These are phyloP conservation scores for Microdochium nivale DNA, from an alignment of 2,329 filamentous ascomycete genomes.

Conservation along the genomic window DNA sequence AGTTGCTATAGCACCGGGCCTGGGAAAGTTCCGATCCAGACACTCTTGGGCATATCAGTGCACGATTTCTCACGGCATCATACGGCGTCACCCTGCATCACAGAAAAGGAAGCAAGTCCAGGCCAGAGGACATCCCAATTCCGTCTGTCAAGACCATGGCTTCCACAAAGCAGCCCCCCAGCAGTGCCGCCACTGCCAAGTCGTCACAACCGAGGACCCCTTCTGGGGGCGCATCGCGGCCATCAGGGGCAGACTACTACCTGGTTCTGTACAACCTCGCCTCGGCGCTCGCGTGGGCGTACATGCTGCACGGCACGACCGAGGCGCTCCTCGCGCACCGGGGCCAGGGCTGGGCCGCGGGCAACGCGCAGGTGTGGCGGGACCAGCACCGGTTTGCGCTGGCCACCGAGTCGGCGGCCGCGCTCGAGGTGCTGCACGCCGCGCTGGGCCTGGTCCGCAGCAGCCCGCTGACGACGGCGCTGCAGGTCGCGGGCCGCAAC, in stretches of 20 bases:
- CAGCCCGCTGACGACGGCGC: slow-evolving; percentile 52
- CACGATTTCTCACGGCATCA: too few relatives aligned
- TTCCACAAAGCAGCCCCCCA: not conserved
- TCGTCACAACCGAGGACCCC: not conserved
- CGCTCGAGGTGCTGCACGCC: slow-evolving; percentile 54
- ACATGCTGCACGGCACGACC: slow-evolving; percentile 2
- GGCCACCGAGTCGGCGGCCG: slow-evolving; percentile 41
- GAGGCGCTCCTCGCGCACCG: not conserved
- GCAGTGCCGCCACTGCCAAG: not conserved
- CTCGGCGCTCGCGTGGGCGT: slow-evolving; percentile 10
- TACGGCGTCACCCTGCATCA: too few relatives aligned
- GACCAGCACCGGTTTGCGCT: slow-evolving; percentile 4
- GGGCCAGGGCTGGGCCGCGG: not conserved
- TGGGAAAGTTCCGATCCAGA: too few relatives aligned
- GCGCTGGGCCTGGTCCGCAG: slow-evolving; percentile 53
- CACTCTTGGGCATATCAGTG: too few relatives aligned
- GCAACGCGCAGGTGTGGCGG: slow-evolving; percentile 1
- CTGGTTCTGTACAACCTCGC: slow-evolving; percentile 10
- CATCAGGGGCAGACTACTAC: slow-evolving; percentile 2
- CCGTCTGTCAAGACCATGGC: too few relatives aligned
- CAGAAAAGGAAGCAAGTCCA: too few relatives aligned
- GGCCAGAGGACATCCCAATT: too few relatives aligned
- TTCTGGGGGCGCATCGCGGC: not conserved
- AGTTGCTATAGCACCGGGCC: too few relatives aligned
- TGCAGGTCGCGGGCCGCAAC: slow-evolving; percentile 59